These are phyloP conservation scores for Stenocarpella maydis DNA, from an alignment of 2,329 filamentous ascomycete species.

Conservation along the genomic window DNA sequence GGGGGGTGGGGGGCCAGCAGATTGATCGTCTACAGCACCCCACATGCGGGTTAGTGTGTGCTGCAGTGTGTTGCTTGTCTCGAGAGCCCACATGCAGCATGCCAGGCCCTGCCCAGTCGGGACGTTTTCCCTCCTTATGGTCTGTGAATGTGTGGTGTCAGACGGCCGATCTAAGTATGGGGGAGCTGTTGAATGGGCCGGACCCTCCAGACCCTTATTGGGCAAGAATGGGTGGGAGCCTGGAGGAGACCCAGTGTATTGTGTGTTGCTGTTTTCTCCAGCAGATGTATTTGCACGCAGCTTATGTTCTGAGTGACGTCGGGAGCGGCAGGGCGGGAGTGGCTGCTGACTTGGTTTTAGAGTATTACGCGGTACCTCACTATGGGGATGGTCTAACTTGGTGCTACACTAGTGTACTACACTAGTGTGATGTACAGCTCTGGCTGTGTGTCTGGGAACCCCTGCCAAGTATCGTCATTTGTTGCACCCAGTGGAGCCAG, in stretches of 20 bases:
- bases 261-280: no score
- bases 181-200: not conserved
- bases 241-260: no score
- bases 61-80: not conserved
- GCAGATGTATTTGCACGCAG: no score
- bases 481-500: not conserved
- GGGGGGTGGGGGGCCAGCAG: not conserved
- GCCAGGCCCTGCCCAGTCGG: not conserved
- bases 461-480: slow-evolving; percentile 18
- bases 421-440: no score
- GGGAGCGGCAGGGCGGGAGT: not conserved
- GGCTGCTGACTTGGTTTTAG: no score
- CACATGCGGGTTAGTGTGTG: not conserved
- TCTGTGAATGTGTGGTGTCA: no score
- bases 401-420: no score
- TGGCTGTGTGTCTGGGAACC: not conserved
- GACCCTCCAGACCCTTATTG: no score
- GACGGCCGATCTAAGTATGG: no score
- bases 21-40: not conserved
- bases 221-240: no score
- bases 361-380: no score
- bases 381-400: no score
- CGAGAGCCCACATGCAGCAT: not conserved
- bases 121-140: not conserved
- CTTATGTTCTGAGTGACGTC: slow-evolving; percentile 20